A percentile compares a stretch with the other conserved stretches of the same genome.
phyloP scores from a whole-genome alignment of 2,329 filamentous ascomycete species.

The Dothidotthia symphoricarpi region DNA sequence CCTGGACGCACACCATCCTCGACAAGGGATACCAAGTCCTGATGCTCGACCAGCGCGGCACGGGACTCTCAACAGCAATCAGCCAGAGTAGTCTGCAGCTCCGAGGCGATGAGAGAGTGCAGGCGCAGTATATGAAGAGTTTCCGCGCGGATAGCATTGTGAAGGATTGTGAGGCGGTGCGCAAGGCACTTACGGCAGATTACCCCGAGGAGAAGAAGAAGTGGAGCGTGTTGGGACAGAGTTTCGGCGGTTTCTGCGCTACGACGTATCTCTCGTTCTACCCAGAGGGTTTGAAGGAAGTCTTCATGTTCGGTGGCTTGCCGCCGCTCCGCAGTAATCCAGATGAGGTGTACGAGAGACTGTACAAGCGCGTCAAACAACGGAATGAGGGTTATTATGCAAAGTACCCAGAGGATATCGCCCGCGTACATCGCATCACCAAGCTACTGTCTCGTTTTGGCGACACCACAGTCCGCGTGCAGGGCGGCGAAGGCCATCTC shows the following conservation, averaged over 20 bases:
- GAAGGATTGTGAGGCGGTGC: conserved; percentile 81
- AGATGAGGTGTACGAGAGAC: conserved; percentile 71
- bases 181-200: conserved; percentile 68
- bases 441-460: conserved; percentile 59
- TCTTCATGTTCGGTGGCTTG: conserved; percentile 80
- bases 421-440: conserved; percentile 65
- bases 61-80: conserved; percentile 78
- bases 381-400: conserved; percentile 77
- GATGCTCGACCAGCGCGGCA: conserved; percentile 87
- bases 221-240: conserved; percentile 88
- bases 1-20: conserved; percentile 68
- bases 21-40: conserved; percentile 80
- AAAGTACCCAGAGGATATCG: conserved; percentile 81
- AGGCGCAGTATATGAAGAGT: conserved; percentile 76
- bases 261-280: conserved; percentile 80
- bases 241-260: conserved; percentile 84
- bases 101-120: conserved; percentile 61
- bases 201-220: conserved; percentile 68
- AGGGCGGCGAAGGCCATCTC: conserved; percentile 66
- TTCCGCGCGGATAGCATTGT: conserved; percentile 92
- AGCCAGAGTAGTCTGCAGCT: conserved; percentile 68
- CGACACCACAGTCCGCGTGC: conserved; percentile 62
- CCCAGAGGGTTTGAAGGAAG: conserved; percentile 73
- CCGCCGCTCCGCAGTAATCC: conserved; percentile 70
- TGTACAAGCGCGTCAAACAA: conserved; percentile 66